Conservation (phyloP, 352 stramenopile species). For the Phytophthora ohioensis region DNA sequence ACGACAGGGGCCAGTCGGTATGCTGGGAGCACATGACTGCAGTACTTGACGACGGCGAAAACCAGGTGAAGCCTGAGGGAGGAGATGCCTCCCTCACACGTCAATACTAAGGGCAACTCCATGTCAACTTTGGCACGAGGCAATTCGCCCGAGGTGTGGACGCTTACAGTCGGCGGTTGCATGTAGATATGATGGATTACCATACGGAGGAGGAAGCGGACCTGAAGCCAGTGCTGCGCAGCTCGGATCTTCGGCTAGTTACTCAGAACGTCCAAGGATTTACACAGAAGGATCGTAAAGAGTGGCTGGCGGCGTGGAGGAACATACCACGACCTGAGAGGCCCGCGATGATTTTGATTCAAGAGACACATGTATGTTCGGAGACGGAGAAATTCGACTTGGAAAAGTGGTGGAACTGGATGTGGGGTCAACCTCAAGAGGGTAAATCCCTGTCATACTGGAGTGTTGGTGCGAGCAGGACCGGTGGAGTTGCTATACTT, state of each 20-base stretch:
- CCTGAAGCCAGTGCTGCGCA: not conserved
- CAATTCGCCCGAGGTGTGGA: not conserved
- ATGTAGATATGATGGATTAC: not conserved
- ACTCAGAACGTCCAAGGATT: not conserved
- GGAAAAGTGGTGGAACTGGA: not conserved
- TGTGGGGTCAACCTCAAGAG: not conserved
- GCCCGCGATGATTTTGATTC: not conserved
- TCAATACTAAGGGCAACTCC: not conserved
- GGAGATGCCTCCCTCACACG: not conserved
- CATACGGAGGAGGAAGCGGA: not conserved
- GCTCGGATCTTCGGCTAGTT: not conserved
- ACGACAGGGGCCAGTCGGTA: not conserved
- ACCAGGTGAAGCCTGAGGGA: not conserved
- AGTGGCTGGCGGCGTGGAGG: not conserved
- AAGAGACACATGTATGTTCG: not conserved
- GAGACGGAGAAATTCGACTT: not conserved
- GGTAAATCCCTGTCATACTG: not conserved
- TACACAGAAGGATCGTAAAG: not conserved
- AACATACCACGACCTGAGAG: not conserved
- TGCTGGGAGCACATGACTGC: not conserved
- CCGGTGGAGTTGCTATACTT: not conserved
- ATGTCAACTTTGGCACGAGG: not conserved
- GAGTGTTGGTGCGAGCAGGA: not conserved
- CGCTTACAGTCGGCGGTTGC: not conserved
- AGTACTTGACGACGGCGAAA: not conserved